phyloP scores from a whole-genome alignment of 2,329 filamentous ascomycete genomes.

The Fusarium pininemorale region DNA sequence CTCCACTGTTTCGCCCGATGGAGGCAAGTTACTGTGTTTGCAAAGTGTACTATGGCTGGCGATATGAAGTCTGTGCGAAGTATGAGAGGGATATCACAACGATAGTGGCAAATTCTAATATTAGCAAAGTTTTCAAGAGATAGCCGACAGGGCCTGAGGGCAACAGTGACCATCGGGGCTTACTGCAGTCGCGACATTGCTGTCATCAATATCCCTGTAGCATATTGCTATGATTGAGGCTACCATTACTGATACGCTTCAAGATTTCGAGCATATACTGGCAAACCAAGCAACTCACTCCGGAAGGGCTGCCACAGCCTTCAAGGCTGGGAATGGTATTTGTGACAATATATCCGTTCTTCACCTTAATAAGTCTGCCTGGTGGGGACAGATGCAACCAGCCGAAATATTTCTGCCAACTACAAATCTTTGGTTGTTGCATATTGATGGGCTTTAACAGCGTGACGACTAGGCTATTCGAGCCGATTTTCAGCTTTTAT shows the following conservation, averaged over 20 bases:
- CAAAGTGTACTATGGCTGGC: slow-evolving; percentile 6
- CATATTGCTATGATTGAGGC: background rate
- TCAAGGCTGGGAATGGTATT: background rate
- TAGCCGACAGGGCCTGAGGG: slow-evolving; percentile 16
- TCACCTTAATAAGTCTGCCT: background rate
- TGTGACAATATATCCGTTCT: background rate
- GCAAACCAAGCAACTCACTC: background rate
- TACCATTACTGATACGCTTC: background rate
- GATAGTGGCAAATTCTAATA: slow-evolving; percentile 34
- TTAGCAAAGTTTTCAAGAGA: slow-evolving; percentile 16
- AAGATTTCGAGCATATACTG: background rate
- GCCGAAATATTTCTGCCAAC: slow-evolving; percentile 1
- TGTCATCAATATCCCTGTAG: slow-evolving; percentile 21
- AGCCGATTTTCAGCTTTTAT: background rate
- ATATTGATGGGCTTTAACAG: slow-evolving; percentile 28
- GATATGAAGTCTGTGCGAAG: slow-evolving; percentile 6
- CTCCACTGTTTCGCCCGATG: background rate
- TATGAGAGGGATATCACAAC: slow-evolving; percentile 24
- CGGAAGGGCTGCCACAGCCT: background rate
- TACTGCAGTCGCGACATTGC: slow-evolving; percentile 18
- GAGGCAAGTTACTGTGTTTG: slow-evolving; percentile 12
- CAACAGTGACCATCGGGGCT: slow-evolving; percentile 4
- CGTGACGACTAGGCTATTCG: background rate
- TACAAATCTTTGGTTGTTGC: slow-evolving; percentile 13
- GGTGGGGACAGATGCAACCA: slow-evolving; percentile 19